phyloP scores from a whole-genome alignment of 768 basidiomycete species.

The Gyrodon lividus region DNA sequence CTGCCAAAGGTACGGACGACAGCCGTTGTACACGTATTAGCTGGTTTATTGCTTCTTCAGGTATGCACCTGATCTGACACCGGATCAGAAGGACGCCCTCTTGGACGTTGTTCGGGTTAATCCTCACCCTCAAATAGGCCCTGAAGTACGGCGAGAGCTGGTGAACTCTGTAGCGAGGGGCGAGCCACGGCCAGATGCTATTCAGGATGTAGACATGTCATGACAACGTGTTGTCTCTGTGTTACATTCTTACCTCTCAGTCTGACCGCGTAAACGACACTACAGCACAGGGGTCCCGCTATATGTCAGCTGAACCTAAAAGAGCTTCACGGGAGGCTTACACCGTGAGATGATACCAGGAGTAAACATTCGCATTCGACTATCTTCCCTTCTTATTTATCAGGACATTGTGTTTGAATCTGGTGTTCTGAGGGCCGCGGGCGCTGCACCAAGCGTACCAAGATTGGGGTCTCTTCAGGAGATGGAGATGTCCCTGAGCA shows the following conservation, averaged over 20 bases:
- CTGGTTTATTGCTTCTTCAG: conserved; percentile 39
- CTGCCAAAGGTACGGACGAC: conserved; percentile 70
- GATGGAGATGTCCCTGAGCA: no score
- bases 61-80: conserved; percentile 91
- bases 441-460: no score
- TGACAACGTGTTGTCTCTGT: conserved; percentile 19
- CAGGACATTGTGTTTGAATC: no score
- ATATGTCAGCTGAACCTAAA: neutral
- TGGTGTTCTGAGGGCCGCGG: no score
- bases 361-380: neutral
- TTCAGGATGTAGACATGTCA: conserved; percentile 66
- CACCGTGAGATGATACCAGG: neutral
- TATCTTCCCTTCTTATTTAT: neutral
- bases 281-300: neutral
- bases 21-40: neutral
- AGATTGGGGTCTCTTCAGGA: no score
- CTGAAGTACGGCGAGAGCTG: conserved; percentile 89
- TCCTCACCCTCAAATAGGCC: conserved; percentile 82
- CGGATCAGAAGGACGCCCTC: conserved; percentile 97
- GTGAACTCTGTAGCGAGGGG: conserved; percentile 85
- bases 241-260: neutral
- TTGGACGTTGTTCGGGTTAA: conserved; percentile 87
- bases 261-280: neutral
- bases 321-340: neutral
- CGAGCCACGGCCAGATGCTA: conserved; percentile 64